A percentile compares a stretch with the other conserved stretches of the same genome.
Conservation (phyloP, 352 stramenopile genomes). For the Albugo laibachii region DNA sequence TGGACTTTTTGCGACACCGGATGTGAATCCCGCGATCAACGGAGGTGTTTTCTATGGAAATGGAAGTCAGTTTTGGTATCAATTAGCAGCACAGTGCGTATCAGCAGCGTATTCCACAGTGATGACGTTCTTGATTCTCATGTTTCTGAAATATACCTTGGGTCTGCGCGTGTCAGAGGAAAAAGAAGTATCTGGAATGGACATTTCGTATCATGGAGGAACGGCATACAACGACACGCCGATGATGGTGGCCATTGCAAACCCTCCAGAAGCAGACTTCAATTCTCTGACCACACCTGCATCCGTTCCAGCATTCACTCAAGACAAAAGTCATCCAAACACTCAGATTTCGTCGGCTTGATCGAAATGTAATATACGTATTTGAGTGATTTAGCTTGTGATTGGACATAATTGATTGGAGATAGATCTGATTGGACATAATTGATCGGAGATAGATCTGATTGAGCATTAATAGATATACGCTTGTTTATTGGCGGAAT, state of each 20-base stretch:
- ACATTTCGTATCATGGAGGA: conserved; percentile 58
- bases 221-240: conserved; percentile 26
- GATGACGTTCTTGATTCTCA: conserved; percentile 47
- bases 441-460: no score
- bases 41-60: conserved; percentile 35
- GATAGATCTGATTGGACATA: no score
- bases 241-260: neutral
- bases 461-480: no score
- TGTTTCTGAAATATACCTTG: conserved; percentile 45
- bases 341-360: no score
- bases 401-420: no score
- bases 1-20: conserved; percentile 37
- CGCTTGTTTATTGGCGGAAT: no score
- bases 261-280: neutral
- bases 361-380: no score
- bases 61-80: conserved; percentile 20
- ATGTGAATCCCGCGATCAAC: conserved; percentile 34
- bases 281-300: no score
- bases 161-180: conserved; percentile 52
- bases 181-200: conserved; percentile 58
- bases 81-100: conserved; percentile 32
- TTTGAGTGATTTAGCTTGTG: no score
- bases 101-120: conserved; percentile 41
- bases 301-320: no score
- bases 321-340: no score